These are phyloP conservation scores for Alternaria longipes DNA, from an alignment of 2,329 filamentous ascomycete genomes.

Conservation along the genomic window DNA sequence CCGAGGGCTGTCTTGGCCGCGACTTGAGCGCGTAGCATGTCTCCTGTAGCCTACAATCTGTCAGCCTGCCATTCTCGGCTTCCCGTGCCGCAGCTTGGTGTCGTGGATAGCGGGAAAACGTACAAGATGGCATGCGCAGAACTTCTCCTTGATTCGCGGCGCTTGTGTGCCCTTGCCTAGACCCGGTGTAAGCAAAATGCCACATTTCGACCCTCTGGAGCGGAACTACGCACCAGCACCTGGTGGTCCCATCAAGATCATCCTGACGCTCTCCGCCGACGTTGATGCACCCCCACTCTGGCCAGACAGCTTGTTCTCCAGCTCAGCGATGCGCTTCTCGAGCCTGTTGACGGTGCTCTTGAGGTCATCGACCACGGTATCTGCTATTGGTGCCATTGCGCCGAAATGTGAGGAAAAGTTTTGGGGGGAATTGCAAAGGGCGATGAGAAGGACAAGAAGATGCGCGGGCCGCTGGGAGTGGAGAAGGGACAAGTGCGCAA, in stretches of 20 bases:
- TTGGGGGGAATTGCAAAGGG: conserved; percentile 13
- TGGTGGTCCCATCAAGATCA: conserved; percentile 97
- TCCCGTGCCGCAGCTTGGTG: background rate
- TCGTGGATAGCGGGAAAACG: conserved; percentile 42
- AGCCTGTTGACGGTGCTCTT: conserved; percentile 85
- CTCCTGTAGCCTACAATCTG: conserved; percentile 81
- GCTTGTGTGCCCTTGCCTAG: conserved; percentile 98
- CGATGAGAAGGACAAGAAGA: conserved; percentile 16
- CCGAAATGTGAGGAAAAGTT: conserved; percentile 20
- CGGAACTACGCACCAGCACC: conserved; percentile 79
- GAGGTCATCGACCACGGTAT: conserved; percentile 80
- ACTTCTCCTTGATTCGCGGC: conserved; percentile 97
- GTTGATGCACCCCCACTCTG: conserved; percentile 43
- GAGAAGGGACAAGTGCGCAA: conserved; percentile 30
- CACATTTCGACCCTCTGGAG: conserved; percentile 3
- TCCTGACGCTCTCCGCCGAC: conserved; percentile 76
- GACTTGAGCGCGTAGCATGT: conserved; percentile 98
- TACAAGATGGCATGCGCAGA: conserved; percentile 96
- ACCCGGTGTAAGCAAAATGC: conserved; percentile 34
- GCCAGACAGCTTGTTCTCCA: conserved; percentile 75
- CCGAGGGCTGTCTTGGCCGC: conserved; percentile 96
- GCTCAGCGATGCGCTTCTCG: conserved; percentile 83
- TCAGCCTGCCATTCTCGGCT: conserved; percentile 24
- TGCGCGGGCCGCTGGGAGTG: conserved; percentile 28
- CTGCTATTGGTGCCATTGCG: conserved; percentile 86